phyloP scores from a whole-genome alignment of 2,329 filamentous ascomycete species.

The Fusarium drepaniforme region DNA sequence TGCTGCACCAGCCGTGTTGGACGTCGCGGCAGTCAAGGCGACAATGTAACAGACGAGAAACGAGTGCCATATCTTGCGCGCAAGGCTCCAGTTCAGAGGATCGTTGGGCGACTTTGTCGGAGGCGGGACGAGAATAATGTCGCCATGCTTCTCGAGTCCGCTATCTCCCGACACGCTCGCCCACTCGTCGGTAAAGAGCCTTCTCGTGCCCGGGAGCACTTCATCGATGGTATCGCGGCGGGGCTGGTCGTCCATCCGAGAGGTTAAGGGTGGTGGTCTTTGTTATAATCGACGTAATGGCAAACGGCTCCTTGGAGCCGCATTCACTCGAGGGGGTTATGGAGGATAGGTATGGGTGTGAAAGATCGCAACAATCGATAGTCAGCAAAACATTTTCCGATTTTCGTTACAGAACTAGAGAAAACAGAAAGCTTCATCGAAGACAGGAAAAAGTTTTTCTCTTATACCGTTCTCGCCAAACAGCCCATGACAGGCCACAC shows the following conservation, averaged over 20 bases:
- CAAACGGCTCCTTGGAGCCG: slow-evolving; percentile 38
- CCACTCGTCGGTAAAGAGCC: slow-evolving; percentile 43
- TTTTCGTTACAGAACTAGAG: background rate
- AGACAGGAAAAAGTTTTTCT: slow-evolving; percentile 11
- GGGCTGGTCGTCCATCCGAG: slow-evolving; percentile 37
- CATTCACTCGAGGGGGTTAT: slow-evolving; percentile 31
- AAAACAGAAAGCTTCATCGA: background rate
- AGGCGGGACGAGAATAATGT: slow-evolving; percentile 65
- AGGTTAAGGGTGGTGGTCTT: background rate
- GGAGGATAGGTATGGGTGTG: slow-evolving; percentile 36
- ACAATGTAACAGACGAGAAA: slow-evolving; percentile 65
- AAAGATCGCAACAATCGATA: slow-evolving; percentile 27
- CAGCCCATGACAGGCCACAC: slow-evolving; percentile 1
- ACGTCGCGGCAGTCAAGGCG: slow-evolving; percentile 66
- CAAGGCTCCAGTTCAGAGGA: slow-evolving; percentile 62
- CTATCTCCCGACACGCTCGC: slow-evolving; percentile 43
- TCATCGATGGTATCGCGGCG: slow-evolving; percentile 34
- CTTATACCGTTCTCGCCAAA: slow-evolving; percentile 8
- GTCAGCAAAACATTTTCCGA: slow-evolving; percentile 35
- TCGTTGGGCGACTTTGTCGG: slow-evolving; percentile 66
- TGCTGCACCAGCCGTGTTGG: slow-evolving; percentile 67
- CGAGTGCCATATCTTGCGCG: slow-evolving; percentile 64
- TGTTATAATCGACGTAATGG: slow-evolving; percentile 17
- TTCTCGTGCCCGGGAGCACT: slow-evolving; percentile 47
- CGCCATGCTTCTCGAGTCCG: slow-evolving; percentile 47